Evolutionary conservation across 2,329 filamentous ascomycete genomes (phyloP).

Genomic region (Apiospora hydei): DNA sequence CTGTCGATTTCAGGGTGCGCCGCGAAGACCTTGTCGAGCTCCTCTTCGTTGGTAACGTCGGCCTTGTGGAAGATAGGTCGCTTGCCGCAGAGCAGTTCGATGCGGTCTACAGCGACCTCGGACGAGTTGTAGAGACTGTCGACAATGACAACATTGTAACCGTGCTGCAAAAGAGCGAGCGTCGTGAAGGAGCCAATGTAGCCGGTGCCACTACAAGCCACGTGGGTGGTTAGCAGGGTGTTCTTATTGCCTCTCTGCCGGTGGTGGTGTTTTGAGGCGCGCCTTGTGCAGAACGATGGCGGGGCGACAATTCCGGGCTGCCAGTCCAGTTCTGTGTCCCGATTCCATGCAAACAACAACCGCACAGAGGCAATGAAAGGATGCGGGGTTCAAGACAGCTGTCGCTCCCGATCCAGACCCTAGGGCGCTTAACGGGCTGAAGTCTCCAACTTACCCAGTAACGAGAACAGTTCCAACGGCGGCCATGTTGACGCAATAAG

Average conservation of each 20-base stretch:
- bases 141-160: slow-evolving; percentile 95
- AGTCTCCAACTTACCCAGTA: slow-evolving; percentile 75
- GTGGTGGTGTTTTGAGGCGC: neutral
- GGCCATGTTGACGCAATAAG: slow-evolving; percentile 63
- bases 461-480: slow-evolving; percentile 87
- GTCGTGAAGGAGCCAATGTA: slow-evolving; percentile 99
- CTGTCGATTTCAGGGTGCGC: slow-evolving; percentile 94
- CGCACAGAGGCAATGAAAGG: neutral
- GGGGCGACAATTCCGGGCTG: slow-evolving; percentile 5
- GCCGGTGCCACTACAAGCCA: slow-evolving; percentile 80
- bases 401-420: neutral
- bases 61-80: slow-evolving; percentile 83
- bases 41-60: slow-evolving; percentile 87
- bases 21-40: slow-evolving; percentile 84
- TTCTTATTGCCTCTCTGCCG: neutral
- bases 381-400: slow-evolving; percentile 15
- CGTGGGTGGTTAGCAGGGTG: slow-evolving; percentile 26
- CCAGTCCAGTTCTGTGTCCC: neutral
- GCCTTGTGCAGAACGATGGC: slow-evolving; percentile 2
- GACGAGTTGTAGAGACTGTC: slow-evolving; percentile 99
- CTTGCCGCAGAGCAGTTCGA: slow-evolving; percentile 91
- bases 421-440: slow-evolving; percentile 2
- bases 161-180: slow-evolving; percentile 89
- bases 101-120: slow-evolving; percentile 88
- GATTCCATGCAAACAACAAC: neutral